These are phyloP conservation scores for Forsythia viridissima DNA, from an alignment of 257 asterid genomes.

Conservation along the genomic window DNA sequence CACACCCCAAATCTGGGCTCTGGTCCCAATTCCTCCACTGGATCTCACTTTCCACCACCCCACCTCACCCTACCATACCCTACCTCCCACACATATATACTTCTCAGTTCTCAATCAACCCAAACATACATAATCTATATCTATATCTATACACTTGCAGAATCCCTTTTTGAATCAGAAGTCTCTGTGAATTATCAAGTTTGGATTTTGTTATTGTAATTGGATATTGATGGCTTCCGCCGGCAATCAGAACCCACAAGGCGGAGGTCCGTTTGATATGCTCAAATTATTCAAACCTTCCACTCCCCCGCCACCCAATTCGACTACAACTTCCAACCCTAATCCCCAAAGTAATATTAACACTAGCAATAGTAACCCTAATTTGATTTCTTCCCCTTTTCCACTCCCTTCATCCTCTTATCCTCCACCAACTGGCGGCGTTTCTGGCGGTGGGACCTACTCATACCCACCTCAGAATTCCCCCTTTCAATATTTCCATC, in stretches of 20 bases:
- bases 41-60: neutral
- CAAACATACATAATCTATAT: neutral
- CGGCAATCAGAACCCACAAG: conserved; percentile 49
- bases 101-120: neutral
- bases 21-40: neutral
- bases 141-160: neutral
- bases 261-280: conserved; percentile 52
- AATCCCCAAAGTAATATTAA: conserved; percentile 29
- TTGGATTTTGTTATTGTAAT: neutral
- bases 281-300: conserved; percentile 51
- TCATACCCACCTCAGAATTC: conserved; percentile 40
- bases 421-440: conserved; percentile 46
- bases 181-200: neutral
- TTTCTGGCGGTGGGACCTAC: conserved; percentile 34
- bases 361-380: conserved; percentile 23
- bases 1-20: neutral
- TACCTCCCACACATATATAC: neutral
- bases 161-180: neutral
- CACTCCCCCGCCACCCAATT: conserved; percentile 21
- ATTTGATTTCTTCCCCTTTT: conserved; percentile 31
- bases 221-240: conserved; percentile 43
- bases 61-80: neutral
- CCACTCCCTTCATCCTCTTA: conserved; percentile 50
- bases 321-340: conserved; percentile 24
- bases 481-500: conserved; percentile 35